These are phyloP conservation scores for Plasmodium relictum DNA, from an alignment of 169 alveolate species.

Conservation along the genomic window DNA sequence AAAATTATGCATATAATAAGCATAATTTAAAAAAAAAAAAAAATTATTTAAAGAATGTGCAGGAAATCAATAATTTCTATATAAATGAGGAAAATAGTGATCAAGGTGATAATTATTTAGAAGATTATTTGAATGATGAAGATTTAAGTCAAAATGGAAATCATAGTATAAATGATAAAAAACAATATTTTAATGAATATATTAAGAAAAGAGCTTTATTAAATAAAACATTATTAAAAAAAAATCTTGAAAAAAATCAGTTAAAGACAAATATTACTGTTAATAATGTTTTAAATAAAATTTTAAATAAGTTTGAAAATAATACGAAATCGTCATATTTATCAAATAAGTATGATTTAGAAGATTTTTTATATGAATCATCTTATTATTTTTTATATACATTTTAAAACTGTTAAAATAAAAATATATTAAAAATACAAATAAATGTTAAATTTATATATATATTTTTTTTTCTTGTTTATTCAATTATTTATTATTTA, in stretches of 20 bases:
- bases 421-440: background rate
- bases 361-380: slow-evolving; percentile 32
- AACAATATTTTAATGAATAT: slow-evolving; percentile 28
- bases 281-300: slow-evolving; percentile 39
- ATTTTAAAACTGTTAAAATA: background rate
- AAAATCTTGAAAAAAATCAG: slow-evolving; percentile 19
- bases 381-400: slow-evolving; percentile 60
- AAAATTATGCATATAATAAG: background rate
- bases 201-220: slow-evolving; percentile 39
- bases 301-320: slow-evolving; percentile 36
- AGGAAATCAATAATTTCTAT: slow-evolving; percentile 27
- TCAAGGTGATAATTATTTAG: slow-evolving; percentile 2
- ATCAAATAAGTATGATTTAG: slow-evolving; percentile 14
- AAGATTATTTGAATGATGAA: slow-evolving; percentile 13
- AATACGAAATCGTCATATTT: too few species aligned
- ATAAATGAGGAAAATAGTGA: slow-evolving; percentile 22
- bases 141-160: background rate
- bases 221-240: slow-evolving; percentile 33
- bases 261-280: slow-evolving; percentile 56
- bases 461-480: slow-evolving; percentile 5
- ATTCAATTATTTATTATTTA: background rate
- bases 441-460: background rate
- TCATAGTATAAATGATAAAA: slow-evolving; percentile 9
- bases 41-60: slow-evolving; percentile 60
- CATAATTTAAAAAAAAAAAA: slow-evolving; percentile 27